phyloP scores from a whole-genome alignment of 805 yeast genomes.

The Cyberlindnera galapagoensis region DNA sequence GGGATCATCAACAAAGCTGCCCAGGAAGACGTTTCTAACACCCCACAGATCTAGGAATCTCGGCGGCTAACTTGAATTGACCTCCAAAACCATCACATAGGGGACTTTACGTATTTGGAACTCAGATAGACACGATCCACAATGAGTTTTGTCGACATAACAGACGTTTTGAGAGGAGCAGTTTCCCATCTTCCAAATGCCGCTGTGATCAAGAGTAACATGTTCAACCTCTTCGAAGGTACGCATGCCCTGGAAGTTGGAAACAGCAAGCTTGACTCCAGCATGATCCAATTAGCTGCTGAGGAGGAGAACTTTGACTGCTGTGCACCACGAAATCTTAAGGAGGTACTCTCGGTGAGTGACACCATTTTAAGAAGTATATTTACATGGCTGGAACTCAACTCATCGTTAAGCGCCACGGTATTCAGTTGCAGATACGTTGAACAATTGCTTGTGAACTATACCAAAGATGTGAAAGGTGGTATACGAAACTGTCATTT shows the following conservation, averaged over 20 bases:
- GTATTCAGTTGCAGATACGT: slow-evolving; percentile 71
- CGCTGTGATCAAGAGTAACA: slow-evolving; percentile 50
- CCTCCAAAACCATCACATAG: not conserved
- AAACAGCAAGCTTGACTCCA: slow-evolving; percentile 72
- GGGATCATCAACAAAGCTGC: no score
- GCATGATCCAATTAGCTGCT: slow-evolving; percentile 42
- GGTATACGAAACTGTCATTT: slow-evolving; percentile 11
- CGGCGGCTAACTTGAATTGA: not conserved
- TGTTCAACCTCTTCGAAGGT: slow-evolving; percentile 70
- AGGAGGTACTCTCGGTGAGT: slow-evolving; percentile 42
- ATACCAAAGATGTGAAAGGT: slow-evolving; percentile 21
- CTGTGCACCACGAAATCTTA: slow-evolving; percentile 28
- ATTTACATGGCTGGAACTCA: slow-evolving; percentile 72
- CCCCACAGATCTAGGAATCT: no score
- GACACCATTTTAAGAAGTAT: slow-evolving; percentile 48
- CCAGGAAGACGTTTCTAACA: no score
- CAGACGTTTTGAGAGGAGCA: slow-evolving; percentile 39
- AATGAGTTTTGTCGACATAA: slow-evolving; percentile 39
- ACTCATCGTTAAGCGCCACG: slow-evolving; percentile 69
- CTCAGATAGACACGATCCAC: no score
- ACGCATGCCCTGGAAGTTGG: slow-evolving; percentile 81
- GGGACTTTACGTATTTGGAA: no score
- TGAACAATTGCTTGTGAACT: slow-evolving; percentile 45
- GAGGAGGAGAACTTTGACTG: slow-evolving; percentile 45
- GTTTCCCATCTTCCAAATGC: slow-evolving; percentile 38